Conservation (phyloP, 2,329 filamentous ascomycete genomes). For the Diaporthe ilicicola region DNA sequence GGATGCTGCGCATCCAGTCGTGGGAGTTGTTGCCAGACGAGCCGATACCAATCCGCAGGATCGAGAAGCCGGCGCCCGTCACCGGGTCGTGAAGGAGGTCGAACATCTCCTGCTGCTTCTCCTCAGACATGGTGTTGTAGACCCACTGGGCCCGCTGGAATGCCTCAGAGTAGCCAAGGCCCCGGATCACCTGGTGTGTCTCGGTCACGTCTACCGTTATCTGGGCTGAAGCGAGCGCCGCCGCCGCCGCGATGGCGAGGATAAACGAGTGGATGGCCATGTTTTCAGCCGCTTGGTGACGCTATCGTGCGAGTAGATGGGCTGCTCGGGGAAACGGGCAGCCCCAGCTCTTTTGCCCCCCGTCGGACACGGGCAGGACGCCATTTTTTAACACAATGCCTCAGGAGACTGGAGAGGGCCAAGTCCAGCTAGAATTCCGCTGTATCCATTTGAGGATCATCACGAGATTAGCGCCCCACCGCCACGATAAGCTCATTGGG, state of each 20-base stretch:
- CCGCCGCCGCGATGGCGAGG: constrained; percentile 3
- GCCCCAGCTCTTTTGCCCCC: neutral
- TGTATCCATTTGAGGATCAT: constrained; percentile 17
- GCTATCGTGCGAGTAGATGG: neutral
- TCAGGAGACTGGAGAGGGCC: neutral
- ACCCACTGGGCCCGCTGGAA: constrained; percentile 25
- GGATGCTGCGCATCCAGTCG: constrained; percentile 37
- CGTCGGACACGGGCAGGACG: neutral
- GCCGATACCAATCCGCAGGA: constrained; percentile 48
- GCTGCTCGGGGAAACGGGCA: neutral
- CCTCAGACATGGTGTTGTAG: constrained; percentile 37
- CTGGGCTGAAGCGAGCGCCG: constrained; percentile 9
- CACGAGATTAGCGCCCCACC: constrained; percentile 15
- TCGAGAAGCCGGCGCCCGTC: constrained; percentile 46
- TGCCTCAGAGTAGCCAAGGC: constrained; percentile 25
- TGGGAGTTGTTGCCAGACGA: constrained; percentile 42
- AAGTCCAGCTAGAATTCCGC: constrained; percentile 9
- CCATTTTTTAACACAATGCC: constrained; percentile 13
- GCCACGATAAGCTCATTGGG: constrained; percentile 13
- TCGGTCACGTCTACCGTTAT: constrained; percentile 15
- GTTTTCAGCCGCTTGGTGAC: neutral
- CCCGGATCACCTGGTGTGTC: constrained; percentile 24
- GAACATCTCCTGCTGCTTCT: constrained; percentile 43
- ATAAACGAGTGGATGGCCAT: constrained; percentile 14
- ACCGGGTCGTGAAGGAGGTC: constrained; percentile 46